Base-by-base conservation (phyloP, 176 grass and related monocot species). In the Rhipidocladum racemiflorum region DNA sequence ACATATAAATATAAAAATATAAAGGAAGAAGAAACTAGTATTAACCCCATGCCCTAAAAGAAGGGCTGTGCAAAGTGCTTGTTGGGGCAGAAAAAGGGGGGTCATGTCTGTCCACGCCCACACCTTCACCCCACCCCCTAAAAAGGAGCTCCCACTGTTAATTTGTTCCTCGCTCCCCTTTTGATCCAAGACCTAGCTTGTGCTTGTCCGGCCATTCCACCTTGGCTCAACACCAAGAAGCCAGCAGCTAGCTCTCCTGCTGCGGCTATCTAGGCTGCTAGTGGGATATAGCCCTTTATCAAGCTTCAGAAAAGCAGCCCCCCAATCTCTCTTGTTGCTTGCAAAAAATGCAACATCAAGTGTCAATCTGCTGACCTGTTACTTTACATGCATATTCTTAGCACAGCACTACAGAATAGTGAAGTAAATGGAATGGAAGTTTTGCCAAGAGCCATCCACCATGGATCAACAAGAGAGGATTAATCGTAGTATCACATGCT, bases 141-240 rank as follows among this genome's bases (percentile, higher is more conserved):
- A 99, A 99, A 99, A 96, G 93, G 79, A 90, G 93, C 86, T 93
- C 97, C 97, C 93, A 96, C 91, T 93, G n/a, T n/a, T n/a, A n/a
- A 87, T 74, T 68, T 30, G 67, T 61, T 80, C 77, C 53, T 71
- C 77, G 55, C 68, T 18, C 21, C 55, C 60, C 74, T 95, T 95
- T 90, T 86, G 93, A 56, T 74, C 86, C 71, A 70, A 82, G 65
- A 62, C 39, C 44, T 50, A 79, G 79, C 67, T 63, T 24, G 78
- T 83, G 64, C 76, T 39, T 50, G 81, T 29, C 51, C 43, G 55
- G 40, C 34, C 63, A 61, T 27, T 81, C 43, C 81, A 64, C 77
- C 70, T 85, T 76, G 13, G 61, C 77, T 45, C 78, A 68, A 45
- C 74, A 48, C 61, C 24, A 74, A 45, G 56, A n/a, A 64, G 35